Evolutionary conservation across 164 flowering plant species (phyloP), one percentile per base, ranked within the genome.

Genomic region (Vitis labrusca): DNA sequence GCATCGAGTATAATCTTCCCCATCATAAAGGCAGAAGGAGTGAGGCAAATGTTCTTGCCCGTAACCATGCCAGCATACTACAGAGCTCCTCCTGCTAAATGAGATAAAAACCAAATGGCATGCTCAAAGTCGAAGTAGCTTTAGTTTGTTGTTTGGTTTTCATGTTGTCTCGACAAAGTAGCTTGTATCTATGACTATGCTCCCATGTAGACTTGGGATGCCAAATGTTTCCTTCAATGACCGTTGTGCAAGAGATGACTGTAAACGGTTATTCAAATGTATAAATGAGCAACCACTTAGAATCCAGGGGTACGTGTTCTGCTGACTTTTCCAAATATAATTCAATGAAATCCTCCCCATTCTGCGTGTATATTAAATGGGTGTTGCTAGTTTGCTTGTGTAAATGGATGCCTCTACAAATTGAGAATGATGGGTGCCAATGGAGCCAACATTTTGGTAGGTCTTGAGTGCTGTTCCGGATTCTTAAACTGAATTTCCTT

Each of bases 11-110:
- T 90, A 64, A 90, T 90, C 50, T 81, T 88, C 67, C 92, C 95
- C 8, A 90, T 90, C 50, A 90, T 90, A 64, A 86, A 75, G 74
- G 91, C 92, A 1, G 95, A 90, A 76, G 95, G 95, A 65, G 75
- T 88, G n/a, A 78, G 95, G 80, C 89, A 90, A 71, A 90, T 90
- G 95, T 90, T 90, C 70, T 87, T 90, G 70, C 95, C 92, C 0
- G 84, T 85, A 2, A 86, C 86, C 2, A 76, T 88, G 12, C 87
- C 88, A 17, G 92, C 95, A 37, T 79, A 83, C 62, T 86, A 86
- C 68, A 79, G 90, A 81, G 79, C 81, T 61, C 90, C 88, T 50
- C 85, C 84, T 3, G 63, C 59, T 55, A 72, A 78, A 4, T 78
- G 70, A 77, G 55, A 23, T 8, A 15, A 11, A 19, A 47, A 49